Conservation (phyloP, 129 eudicot genomes). For the Apium graveolens region DNA sequence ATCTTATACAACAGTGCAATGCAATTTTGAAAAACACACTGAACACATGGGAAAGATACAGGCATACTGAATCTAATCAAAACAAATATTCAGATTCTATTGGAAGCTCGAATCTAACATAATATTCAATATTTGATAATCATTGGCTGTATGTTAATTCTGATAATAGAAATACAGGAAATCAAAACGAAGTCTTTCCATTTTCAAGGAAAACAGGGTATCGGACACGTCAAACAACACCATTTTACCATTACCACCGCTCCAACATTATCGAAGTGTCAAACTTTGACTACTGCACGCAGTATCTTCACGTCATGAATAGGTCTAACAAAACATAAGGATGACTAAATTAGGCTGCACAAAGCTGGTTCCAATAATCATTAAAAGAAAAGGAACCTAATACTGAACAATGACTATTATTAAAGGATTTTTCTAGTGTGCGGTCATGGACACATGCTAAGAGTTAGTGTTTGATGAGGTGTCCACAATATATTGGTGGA, state of each 20-base stretch:
- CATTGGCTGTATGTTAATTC: not conserved
- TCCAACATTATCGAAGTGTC: constrained; percentile 3
- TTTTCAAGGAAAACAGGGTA: not conserved
- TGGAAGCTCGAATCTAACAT: not conserved
- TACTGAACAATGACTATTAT: not conserved
- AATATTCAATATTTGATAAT: not conserved
- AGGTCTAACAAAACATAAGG: constrained; percentile 34
- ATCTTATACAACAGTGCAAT: not conserved
- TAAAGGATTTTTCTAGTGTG: no score
- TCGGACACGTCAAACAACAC: not conserved
- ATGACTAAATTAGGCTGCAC: not conserved
- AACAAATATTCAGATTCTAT: not conserved
- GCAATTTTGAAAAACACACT: not conserved
- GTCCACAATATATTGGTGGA: no score
- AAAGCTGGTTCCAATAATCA: not conserved
- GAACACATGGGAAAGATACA: not conserved
- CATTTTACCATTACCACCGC: not conserved
- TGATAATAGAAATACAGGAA: not conserved
- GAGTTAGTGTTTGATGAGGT: no score
- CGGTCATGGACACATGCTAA: no score
- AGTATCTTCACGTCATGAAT: constrained; percentile 74
- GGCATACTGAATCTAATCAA: not conserved
- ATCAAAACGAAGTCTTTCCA: not conserved
- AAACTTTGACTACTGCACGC: constrained; percentile 51
- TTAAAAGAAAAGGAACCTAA: no score